A percentile compares a stretch with the other conserved stretches of the same genome.
These are phyloP conservation scores for Phytophthora foliorum DNA, from an alignment of 352 stramenopile genomes.

Conservation along the genomic window DNA sequence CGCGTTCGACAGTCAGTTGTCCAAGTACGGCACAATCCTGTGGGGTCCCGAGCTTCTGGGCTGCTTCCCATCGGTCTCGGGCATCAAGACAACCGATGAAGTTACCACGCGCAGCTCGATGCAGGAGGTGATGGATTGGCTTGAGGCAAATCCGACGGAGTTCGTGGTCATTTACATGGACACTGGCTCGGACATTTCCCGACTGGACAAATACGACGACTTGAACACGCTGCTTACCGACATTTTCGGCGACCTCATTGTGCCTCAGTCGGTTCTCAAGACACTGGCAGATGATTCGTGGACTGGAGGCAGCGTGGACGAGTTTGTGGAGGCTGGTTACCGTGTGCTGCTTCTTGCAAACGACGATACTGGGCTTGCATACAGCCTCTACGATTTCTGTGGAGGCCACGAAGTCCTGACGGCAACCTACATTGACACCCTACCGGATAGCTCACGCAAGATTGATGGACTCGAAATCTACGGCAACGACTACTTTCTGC, in stretches of 20 bases:
- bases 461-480: constrained; percentile 62
- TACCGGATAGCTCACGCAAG: constrained; percentile 44
- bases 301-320: constrained; percentile 45
- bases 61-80: constrained; percentile 69
- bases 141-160: constrained; percentile 53
- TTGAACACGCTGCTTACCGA: constrained; percentile 52
- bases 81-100: constrained; percentile 61
- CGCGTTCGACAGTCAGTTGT: constrained; percentile 48
- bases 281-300: constrained; percentile 40
- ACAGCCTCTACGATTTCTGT: constrained; percentile 52
- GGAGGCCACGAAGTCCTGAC: constrained; percentile 47
- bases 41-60: constrained; percentile 64
- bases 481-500: constrained; percentile 53
- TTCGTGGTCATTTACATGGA: constrained; percentile 66
- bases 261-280: constrained; percentile 46
- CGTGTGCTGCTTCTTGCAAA: constrained; percentile 60
- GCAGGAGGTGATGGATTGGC: constrained; percentile 57
- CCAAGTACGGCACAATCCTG: constrained; percentile 50
- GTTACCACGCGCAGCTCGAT: constrained; percentile 41
- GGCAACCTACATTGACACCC: constrained; percentile 47
- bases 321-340: constrained; percentile 48
- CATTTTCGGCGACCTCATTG: constrained; percentile 56
- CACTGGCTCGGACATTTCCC: constrained; percentile 49
- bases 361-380: constrained; percentile 49
- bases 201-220: constrained; percentile 33